These are phyloP conservation scores for Citrus maxima DNA, from an alignment of 345 rosid genomes.

Conservation along the genomic window DNA sequence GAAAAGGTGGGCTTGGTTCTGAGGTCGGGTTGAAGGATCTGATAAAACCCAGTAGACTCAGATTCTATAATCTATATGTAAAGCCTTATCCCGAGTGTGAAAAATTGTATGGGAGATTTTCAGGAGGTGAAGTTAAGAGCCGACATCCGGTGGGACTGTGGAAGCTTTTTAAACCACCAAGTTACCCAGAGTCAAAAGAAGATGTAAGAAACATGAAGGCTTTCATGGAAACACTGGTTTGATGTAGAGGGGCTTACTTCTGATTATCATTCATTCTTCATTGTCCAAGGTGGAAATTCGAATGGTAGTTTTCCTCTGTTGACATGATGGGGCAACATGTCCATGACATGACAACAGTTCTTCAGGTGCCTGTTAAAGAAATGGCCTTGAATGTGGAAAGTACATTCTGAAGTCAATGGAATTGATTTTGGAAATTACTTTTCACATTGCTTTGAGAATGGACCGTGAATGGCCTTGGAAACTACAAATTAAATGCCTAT, in stretches of 20 bases:
- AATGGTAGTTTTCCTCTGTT: not conserved
- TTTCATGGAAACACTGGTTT: slow-evolving; percentile 49
- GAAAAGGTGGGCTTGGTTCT: slow-evolving; percentile 61
- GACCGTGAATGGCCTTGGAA: not conserved
- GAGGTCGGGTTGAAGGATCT: slow-evolving; percentile 63
- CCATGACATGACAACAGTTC: not conserved
- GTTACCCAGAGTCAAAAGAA: slow-evolving; percentile 36
- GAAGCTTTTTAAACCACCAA: slow-evolving; percentile 63
- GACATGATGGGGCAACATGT: not conserved
- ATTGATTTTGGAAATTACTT: not conserved
- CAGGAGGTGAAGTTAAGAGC: slow-evolving; percentile 28
- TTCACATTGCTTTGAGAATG: not conserved
- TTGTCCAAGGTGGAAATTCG: not conserved
- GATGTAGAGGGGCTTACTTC: slow-evolving; percentile 13
- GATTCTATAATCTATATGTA: slow-evolving; percentile 72
- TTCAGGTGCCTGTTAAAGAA: not conserved
- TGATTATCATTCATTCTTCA: not conserved
- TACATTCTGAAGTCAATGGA: not conserved
- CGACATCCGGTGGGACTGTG: slow-evolving; percentile 63
- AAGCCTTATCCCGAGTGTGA: slow-evolving; percentile 91
- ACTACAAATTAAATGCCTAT: not conserved
- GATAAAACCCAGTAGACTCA: slow-evolving; percentile 65
- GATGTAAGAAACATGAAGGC: slow-evolving; percentile 61
- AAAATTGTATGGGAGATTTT: slow-evolving; percentile 60
- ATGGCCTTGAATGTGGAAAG: not conserved